Evolutionary conservation across 768 basidiomycete genomes (phyloP).

Genomic region (Agaricus blazei): DNA sequence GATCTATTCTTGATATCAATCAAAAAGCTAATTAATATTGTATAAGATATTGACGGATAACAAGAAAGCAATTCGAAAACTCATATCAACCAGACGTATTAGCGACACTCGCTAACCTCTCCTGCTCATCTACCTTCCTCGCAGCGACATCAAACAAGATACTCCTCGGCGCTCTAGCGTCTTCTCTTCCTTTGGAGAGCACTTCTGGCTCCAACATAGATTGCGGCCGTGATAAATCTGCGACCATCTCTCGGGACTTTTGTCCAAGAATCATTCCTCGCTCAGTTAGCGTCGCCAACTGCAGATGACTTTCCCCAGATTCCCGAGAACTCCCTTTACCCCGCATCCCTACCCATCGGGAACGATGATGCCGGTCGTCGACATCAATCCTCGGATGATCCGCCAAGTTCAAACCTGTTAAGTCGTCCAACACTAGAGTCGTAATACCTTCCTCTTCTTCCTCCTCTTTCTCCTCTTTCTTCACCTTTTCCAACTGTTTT

Average conservation of each 20-base stretch:
- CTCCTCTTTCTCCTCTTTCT: neutral
- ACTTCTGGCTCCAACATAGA: slow-evolving; percentile 9
- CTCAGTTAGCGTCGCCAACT: neutral
- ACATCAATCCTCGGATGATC: neutral
- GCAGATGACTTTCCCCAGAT: neutral
- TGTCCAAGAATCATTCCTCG: slow-evolving; percentile 4
- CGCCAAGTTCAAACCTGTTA: neutral
- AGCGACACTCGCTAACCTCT: neutral
- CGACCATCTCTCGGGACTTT: neutral
- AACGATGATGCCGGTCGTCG: neutral
- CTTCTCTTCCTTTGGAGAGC: neutral
- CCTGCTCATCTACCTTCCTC: slow-evolving; percentile 10
- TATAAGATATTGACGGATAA: neutral
- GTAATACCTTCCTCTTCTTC: slow-evolving; percentile 1
- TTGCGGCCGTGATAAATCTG: slow-evolving; percentile 19
- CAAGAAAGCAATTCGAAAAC: neutral
- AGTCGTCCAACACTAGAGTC: slow-evolving; percentile 1
- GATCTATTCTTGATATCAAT: too few species aligned
- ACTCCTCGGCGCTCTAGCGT: slow-evolving; percentile 8
- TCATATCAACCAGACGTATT: neutral
- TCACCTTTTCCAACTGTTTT: slow-evolving; percentile 5
- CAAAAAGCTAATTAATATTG: too few species aligned
- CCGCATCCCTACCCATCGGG: neutral
- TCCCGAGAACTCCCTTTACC: slow-evolving; percentile 1
- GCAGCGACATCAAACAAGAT: slow-evolving; percentile 20